Evolutionary conservation across 2,329 filamentous ascomycete species (phyloP).

Genomic region (Aspergillus udagawae): DNA sequence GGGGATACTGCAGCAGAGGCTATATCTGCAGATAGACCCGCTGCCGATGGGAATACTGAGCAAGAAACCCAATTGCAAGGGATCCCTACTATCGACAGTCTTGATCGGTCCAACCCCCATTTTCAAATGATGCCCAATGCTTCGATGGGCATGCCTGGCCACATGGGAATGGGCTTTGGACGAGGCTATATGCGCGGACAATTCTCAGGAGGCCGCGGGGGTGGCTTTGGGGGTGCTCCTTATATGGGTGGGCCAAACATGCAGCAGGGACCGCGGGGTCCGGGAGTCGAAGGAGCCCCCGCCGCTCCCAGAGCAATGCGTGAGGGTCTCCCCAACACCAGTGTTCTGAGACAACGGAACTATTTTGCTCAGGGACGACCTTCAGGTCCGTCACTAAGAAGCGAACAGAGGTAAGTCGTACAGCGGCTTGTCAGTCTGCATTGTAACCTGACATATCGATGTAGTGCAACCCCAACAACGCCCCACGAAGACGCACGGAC

Average conservation of each 20-base stretch:
- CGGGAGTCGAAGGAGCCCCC: conserved; percentile 69
- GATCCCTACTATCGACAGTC: conserved; percentile 30
- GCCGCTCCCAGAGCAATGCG: conserved; percentile 94
- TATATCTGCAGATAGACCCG: conserved; percentile 6
- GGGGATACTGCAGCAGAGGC: conserved; percentile 11
- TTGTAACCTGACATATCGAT: conserved; percentile 8
- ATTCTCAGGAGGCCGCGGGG: conserved; percentile 39
- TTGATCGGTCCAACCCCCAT: conserved; percentile 24
- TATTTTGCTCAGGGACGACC: conserved; percentile 36
- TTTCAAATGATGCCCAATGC: conserved; percentile 26
- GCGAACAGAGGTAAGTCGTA: conserved; percentile 27
- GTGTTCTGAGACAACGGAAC: conserved; percentile 61
- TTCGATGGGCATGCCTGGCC: conserved; percentile 23
- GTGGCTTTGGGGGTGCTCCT: conserved; percentile 26
- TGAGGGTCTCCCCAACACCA: conserved; percentile 79
- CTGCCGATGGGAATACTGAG: conserved; percentile 10
- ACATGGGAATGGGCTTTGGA: conserved; percentile 32
- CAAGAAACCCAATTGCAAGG: conserved; percentile 22
- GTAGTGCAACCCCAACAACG: conserved; percentile 23
- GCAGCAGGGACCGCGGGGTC: conserved; percentile 41
- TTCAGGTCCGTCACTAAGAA: conserved; percentile 15
- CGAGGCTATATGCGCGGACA: conserved; percentile 45
- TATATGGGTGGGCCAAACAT: conserved; percentile 25
- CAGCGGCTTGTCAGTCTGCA: neutral
- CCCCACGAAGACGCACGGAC: conserved; percentile 34